A percentile compares a stretch with the other conserved stretches of the same genome.
Evolutionary conservation across 75 land plant genomes (phyloP).

Genomic region (Adiantum capillusveneris): DNA sequence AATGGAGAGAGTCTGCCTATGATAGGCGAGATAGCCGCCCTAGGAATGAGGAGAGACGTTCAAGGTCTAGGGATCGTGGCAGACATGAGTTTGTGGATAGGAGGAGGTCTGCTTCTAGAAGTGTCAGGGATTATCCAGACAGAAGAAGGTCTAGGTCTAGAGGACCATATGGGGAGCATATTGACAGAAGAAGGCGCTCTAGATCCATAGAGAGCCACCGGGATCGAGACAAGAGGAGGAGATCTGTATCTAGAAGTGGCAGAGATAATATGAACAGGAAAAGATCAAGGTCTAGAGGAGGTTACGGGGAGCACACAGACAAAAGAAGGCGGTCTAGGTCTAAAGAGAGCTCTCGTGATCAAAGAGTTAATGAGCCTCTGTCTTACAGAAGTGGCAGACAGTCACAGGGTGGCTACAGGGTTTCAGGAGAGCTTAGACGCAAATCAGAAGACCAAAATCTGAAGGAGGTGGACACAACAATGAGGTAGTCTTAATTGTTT

Average conservation of each 20-base stretch:
- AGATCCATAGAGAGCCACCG: constrained; percentile 11
- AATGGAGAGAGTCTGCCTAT: background rate
- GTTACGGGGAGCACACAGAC: constrained; percentile 1
- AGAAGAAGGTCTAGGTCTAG: background rate
- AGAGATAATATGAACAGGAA: background rate
- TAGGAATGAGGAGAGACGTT: background rate
- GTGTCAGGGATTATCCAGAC: background rate
- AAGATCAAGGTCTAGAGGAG: constrained; percentile 6
- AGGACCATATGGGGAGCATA: background rate
- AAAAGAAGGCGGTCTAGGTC: constrained; percentile 20
- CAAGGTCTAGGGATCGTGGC: background rate
- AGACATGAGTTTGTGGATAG: constrained; percentile 1
- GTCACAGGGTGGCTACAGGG: no score
- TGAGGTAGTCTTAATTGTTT: background rate
- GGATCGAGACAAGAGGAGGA: constrained; percentile 5
- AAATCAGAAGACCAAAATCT: constrained; percentile 22
- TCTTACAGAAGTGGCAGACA: background rate
- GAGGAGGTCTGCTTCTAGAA: constrained; percentile 7
- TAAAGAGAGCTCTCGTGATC: constrained; percentile 1
- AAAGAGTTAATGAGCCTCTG: background rate
- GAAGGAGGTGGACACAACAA: background rate
- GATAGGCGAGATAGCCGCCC: background rate
- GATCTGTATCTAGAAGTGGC: constrained; percentile 3
- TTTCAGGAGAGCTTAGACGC: no score
- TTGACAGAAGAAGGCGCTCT: constrained; percentile 14